Base-by-base conservation (phyloP, 495 filamentous ascomycete species). In the Acidomyces sp. region DNA sequence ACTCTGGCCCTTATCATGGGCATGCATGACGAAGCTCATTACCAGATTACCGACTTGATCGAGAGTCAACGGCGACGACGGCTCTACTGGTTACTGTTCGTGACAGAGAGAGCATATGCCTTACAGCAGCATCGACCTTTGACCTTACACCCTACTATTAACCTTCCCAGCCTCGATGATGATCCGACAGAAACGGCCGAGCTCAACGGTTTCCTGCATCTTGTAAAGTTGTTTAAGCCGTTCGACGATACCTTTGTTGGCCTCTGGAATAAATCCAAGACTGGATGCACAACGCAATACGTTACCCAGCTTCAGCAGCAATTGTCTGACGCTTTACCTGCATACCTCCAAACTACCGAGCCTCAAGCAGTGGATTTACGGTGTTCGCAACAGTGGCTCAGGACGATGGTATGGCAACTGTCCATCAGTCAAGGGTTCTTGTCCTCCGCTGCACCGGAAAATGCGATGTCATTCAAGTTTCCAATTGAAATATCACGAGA, bases 361-460 rank as follows among this genome's bases (percentile, higher is more conserved):
- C 71, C 65, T 6, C 79, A 85, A 57, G 70, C 76, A 17, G 66
- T 74, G 13, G 82, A 92, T 51, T 62, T 85, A 6, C 66, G 74
- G 6, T 65, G 74, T 6, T 83, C 79, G 24, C 82, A 87, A 57
- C 74, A 82, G 53, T 92, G 84, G 84, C 69, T 88, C n/a, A 77
- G 82, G 48, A 81, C 80, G 19, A 77, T 79, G 52, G 69, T 81
- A 2, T 90, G 84, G 84, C 77, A 85, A 43, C 55, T 88, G 60
- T 41, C 66, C 9, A 55, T 64, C 17, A 62, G 65, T 9, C 73
- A 77, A 35, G 70, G 71, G 6, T 63, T 69, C 29, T 55, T 79
- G 19, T 65, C 63, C 15, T 63, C 65, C 4, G 52, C 58, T 3
- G 66, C 62, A 40, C 26, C 56, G 21, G 70, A 85, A 57, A 55